A percentile compares a stretch with the other conserved stretches of the same genome.
Evolutionary conservation across 441 rosid genomes (phyloP).

Genomic region (Mallotus repandus): DNA sequence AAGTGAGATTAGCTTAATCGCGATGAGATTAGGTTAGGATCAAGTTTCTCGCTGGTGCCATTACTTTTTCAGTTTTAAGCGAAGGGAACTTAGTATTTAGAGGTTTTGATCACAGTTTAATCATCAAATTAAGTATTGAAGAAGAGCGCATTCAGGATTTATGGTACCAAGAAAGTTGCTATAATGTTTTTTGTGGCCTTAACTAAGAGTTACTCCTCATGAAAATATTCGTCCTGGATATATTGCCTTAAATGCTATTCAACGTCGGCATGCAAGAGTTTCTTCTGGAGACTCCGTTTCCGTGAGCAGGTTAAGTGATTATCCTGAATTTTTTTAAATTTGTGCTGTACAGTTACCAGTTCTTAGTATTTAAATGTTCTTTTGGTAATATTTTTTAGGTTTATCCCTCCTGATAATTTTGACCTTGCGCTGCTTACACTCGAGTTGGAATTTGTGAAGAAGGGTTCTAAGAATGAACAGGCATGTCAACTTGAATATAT

Average conservation of each 20-base stretch:
- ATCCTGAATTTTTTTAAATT: not conserved
- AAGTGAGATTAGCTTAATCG: not conserved
- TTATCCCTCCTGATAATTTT: conserved; percentile 70
- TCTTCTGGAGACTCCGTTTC: conserved; percentile 75
- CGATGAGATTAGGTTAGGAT: not conserved
- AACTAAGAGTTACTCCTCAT: conserved; percentile 65
- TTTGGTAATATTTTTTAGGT: conserved; percentile 37
- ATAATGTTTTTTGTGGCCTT: conserved; percentile 40
- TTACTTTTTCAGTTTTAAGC: not conserved
- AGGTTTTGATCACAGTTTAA: not conserved
- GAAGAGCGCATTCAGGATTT: not conserved
- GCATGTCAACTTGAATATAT: conserved; percentile 27
- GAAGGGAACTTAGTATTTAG: not conserved
- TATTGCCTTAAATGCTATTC: conserved; percentile 79
- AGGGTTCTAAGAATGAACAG: conserved; percentile 83
- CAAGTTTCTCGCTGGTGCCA: too few species aligned
- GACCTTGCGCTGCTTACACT: conserved; percentile 70
- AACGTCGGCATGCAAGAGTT: conserved; percentile 76
- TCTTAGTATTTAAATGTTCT: not conserved
- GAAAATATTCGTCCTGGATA: conserved; percentile 54
- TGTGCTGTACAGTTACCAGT: not conserved
- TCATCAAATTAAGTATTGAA: not conserved
- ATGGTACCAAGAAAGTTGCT: not conserved
- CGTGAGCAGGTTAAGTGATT: conserved; percentile 54
- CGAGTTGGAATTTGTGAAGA: conserved; percentile 90